phyloP scores from a whole-genome alignment of 805 yeast genomes.

The Alloascoidea hylecoeti region DNA sequence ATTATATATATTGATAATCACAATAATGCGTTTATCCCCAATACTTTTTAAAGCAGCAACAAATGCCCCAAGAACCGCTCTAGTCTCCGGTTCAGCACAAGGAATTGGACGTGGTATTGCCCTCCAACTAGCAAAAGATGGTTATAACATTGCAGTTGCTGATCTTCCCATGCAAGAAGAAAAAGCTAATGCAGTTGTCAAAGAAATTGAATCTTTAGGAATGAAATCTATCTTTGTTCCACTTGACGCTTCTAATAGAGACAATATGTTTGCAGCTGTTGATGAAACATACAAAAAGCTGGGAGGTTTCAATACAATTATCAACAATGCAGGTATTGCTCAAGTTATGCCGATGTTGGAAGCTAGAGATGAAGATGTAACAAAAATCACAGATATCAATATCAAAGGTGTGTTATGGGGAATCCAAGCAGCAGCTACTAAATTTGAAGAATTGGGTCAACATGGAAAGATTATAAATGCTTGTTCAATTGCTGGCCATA shows the following conservation, averaged over 20 bases:
- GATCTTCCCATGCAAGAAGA: slow-evolving; percentile 11
- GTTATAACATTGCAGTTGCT: slow-evolving; percentile 5
- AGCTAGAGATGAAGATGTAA: slow-evolving; percentile 11
- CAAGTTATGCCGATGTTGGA: slow-evolving; percentile 12
- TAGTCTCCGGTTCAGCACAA: background rate
- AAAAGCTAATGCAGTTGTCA: slow-evolving; percentile 11
- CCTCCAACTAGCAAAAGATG: slow-evolving; percentile 2
- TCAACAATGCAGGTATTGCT: slow-evolving; percentile 19
- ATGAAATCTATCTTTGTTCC: slow-evolving; percentile 13
- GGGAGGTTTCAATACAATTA: slow-evolving; percentile 17
- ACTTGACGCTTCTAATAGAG: slow-evolving; percentile 14
- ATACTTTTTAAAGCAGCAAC: no score
- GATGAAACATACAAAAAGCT: slow-evolving; percentile 12
- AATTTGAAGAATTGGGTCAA: slow-evolving; percentile 13
- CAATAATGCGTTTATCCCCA: no score
- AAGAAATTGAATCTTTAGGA: slow-evolving; percentile 11
- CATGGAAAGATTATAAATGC: slow-evolving; percentile 21
- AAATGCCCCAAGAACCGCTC: background rate
- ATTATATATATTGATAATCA: no score
- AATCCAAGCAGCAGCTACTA: slow-evolving; percentile 19
- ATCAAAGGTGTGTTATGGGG: slow-evolving; percentile 18
- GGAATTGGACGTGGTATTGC: background rate
- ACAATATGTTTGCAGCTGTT: slow-evolving; percentile 15
- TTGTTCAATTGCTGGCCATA: slow-evolving; percentile 17
- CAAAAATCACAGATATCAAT: slow-evolving; percentile 11